Base-by-base conservation (phyloP, 2,329 filamentous ascomycete genomes). In the Westerdykella sp. region DNA sequence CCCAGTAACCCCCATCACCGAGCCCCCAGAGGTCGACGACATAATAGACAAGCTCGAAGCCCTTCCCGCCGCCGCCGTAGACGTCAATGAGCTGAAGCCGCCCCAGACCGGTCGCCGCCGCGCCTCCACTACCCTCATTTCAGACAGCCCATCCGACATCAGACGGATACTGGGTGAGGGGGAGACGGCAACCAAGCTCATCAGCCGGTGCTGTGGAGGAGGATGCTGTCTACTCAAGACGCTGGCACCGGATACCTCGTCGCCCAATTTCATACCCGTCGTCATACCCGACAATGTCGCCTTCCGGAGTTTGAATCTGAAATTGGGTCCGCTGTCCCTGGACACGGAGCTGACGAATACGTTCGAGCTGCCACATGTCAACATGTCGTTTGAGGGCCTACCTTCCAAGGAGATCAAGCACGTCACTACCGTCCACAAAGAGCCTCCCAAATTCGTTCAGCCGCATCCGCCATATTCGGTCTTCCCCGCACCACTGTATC, bases 401-500 rank as follows among this genome's bases (percentile, higher is more conserved):
- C 62, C 68, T 2, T 66, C 70, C 11, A 54, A 67, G 41, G 68
- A 73, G 31, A 47, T 59, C 38, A 66, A 68, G 45, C 60, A 70
- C 48, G 61, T 72, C 49, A 58, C 67, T 25, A 63, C 62, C 14
- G 73, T 73, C 39, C 61, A 73, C 47, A 70, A 69, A 42, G 84
- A 91, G 61, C 91, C 93, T 14, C 93, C 93, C 6, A 77, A 76
- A 46, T 98, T 90, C 59, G 90, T 98, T 42, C 88, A 95, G 64
- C 93, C 93, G 21, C 93, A 98, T 65, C 88, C 88, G 44, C 93
- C 93, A 0, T 93, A 95, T 68, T 77, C 91, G 53, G 89, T 97
- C 47, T 95, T 86, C 68, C 85, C 89, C 1, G 90, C 91, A n/a
- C 87, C 83, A 50, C 79, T 98, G 37, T 84, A 88, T 68, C 83